phyloP scores from a whole-genome alignment of 1,284 basidiomycete species.

The Microbotryum violaceum region DNA sequence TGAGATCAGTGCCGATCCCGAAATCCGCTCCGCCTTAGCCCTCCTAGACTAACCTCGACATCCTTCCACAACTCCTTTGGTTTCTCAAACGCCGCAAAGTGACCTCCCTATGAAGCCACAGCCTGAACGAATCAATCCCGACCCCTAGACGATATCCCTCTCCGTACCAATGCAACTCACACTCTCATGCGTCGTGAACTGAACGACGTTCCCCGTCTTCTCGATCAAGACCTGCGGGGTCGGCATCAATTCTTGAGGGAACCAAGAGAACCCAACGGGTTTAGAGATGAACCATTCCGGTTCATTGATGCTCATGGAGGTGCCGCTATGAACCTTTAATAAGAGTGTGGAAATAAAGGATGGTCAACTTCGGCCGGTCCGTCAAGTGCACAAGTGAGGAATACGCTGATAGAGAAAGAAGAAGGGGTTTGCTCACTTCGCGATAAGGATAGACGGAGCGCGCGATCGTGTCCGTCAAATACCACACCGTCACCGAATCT shows the following conservation, averaged over 20 bases:
- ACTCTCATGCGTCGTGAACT: slow-evolving; percentile 37
- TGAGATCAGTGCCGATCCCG: too few relatives aligned
- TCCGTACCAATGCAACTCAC: slow-evolving; percentile 34
- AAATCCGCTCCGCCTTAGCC: too few relatives aligned
- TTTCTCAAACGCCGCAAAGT: slow-evolving; percentile 43
- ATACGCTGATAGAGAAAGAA: not conserved
- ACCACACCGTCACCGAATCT: slow-evolving; percentile 41
- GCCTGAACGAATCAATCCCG: not conserved
- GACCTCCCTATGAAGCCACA: slow-evolving; percentile 35
- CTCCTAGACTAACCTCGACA: slow-evolving; percentile 19
- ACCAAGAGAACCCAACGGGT: slow-evolving; percentile 41
- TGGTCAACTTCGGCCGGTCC: slow-evolving; percentile 8
- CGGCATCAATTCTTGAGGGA: slow-evolving; percentile 41
- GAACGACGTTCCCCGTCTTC: slow-evolving; percentile 37
- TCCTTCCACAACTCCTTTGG: slow-evolving; percentile 39
- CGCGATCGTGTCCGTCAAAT: slow-evolving; percentile 41
- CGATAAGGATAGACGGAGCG: slow-evolving; percentile 44
- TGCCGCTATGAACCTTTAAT: slow-evolving; percentile 6
- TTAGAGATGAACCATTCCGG: slow-evolving; percentile 9
- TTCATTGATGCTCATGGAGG: slow-evolving; percentile 34
- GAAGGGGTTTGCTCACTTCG: slow-evolving; percentile 33
- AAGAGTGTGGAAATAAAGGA: slow-evolving; percentile 20
- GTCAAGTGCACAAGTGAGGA: slow-evolving; percentile 8
- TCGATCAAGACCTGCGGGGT: slow-evolving; percentile 38
- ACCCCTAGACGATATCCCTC: too few relatives aligned